Conservation (phyloP, 805 yeast species). For the Dipodascus albidus region DNA sequence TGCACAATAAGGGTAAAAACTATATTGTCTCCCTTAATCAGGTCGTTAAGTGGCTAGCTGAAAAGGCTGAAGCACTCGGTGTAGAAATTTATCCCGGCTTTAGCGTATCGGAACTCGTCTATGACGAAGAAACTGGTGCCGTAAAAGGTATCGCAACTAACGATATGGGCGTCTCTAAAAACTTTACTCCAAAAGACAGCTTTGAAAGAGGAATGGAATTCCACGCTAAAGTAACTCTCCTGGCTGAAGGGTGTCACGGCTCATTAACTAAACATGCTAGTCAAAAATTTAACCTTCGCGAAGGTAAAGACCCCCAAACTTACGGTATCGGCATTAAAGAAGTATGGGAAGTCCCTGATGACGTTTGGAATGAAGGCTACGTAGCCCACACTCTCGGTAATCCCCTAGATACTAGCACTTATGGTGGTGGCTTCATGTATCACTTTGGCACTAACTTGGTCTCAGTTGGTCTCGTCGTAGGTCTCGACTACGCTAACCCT, state of each 20-base stretch:
- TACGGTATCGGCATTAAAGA: constrained; percentile 95
- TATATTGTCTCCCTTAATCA: constrained; percentile 75
- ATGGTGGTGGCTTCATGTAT: constrained; percentile 96
- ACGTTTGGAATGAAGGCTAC: constrained; percentile 66
- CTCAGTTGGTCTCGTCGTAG: constrained; percentile 87
- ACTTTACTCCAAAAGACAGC: constrained; percentile 66
- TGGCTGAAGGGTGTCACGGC: constrained; percentile 99
- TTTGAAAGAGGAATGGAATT: constrained; percentile 97
- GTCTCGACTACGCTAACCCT: constrained; percentile 90
- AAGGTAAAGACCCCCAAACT: constrained; percentile 61
- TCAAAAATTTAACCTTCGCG: constrained; percentile 54
- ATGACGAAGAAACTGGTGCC: constrained; percentile 37
- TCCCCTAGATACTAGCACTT: constrained; percentile 62
- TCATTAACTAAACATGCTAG: constrained; percentile 74
- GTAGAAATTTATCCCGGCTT: constrained; percentile 91
- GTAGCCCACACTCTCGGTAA: constrained; percentile 85
- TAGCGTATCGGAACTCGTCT: constrained; percentile 69
- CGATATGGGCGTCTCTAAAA: constrained; percentile 74
- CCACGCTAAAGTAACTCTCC: constrained; percentile 75
- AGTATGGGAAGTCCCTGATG: constrained; percentile 89
- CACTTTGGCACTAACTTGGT: constrained; percentile 93
- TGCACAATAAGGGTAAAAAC: constrained; percentile 70
- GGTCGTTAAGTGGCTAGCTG: constrained; percentile 72
- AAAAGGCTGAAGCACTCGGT: constrained; percentile 84
- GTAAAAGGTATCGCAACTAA: constrained; percentile 89